Percentiles rank a stretch among this genome's conserved stretches.
These are phyloP conservation scores for Tetradesmus lagerheimii DNA, from an alignment of 139 green algal species.

Conservation along the genomic window DNA sequence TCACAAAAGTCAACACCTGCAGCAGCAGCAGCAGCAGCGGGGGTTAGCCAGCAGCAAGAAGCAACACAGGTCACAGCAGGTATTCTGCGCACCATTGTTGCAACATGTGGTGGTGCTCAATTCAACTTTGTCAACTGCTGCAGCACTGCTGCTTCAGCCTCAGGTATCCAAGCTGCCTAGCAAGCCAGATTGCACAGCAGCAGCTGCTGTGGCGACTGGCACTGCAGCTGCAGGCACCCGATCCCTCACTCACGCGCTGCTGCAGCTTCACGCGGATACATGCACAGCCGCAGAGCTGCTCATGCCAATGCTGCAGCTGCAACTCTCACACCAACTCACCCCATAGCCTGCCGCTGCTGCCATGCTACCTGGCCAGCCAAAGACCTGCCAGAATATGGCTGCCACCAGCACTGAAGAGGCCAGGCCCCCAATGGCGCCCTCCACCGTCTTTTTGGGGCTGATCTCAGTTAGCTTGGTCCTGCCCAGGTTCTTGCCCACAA, in stretches of 20 bases:
- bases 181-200: too few species aligned
- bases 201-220: not conserved
- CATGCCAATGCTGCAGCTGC: not conserved
- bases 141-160: not conserved
- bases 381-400: conserved; percentile 58
- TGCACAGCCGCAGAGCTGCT: not conserved
- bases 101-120: not conserved
- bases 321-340: conserved; percentile 27
- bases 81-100: too few species aligned
- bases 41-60: not conserved
- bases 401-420: conserved; percentile 68
- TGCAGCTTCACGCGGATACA: too few species aligned
- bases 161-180: too few species aligned
- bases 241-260: too few species aligned
- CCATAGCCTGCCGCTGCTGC: conserved; percentile 54
- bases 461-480: conserved; percentile 86
- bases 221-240: not conserved
- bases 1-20: conserved; percentile 72
- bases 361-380: conserved; percentile 63
- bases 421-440: conserved; percentile 88
- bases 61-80: too few species aligned
- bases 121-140: not conserved
- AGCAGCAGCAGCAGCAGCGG: not conserved
- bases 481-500: conserved; percentile 85
- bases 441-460: conserved; percentile 96